These are phyloP conservation scores for Fusarium newnesense DNA, from an alignment of 2,329 filamentous ascomycete species.

Conservation along the genomic window DNA sequence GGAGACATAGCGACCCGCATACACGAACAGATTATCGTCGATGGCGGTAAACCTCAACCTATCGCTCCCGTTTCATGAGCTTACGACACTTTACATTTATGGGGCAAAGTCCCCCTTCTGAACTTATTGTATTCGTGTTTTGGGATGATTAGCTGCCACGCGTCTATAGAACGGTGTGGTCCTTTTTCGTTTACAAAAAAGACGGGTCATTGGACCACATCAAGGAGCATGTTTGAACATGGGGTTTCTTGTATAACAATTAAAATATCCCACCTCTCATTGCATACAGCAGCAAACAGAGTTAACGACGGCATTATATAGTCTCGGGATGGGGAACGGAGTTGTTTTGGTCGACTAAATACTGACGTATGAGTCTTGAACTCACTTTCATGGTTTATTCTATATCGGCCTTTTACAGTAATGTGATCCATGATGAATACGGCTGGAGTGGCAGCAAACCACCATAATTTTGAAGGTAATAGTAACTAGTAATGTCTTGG, in stretches of 20 bases:
- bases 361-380: background rate
- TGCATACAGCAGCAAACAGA: constrained; percentile 3
- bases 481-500: background rate
- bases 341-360: constrained; percentile 26
- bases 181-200: constrained; percentile 17
- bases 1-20: constrained; percentile 64
- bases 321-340: constrained; percentile 26
- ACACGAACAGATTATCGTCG: constrained; percentile 74
- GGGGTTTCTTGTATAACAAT: constrained; percentile 30
- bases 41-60: constrained; percentile 61
- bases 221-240: constrained; percentile 3
- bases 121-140: constrained; percentile 31
- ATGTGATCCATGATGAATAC: background rate
- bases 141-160: constrained; percentile 8
- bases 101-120: background rate
- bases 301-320: constrained; percentile 22
- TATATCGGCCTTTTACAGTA: background rate
- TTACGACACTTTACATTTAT: constrained; percentile 15
- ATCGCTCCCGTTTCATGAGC: constrained; percentile 24
- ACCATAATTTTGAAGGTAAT: background rate
- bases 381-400: constrained; percentile 9
- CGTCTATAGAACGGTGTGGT: constrained; percentile 25
- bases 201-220: constrained; percentile 18
- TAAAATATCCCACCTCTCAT: constrained; percentile 14
- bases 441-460: background rate